Percentiles rank a stretch among this genome's conserved stretches.
These are phyloP conservation scores for Pythium dissotocum DNA, from an alignment of 352 stramenopile species.

Conservation along the genomic window DNA sequence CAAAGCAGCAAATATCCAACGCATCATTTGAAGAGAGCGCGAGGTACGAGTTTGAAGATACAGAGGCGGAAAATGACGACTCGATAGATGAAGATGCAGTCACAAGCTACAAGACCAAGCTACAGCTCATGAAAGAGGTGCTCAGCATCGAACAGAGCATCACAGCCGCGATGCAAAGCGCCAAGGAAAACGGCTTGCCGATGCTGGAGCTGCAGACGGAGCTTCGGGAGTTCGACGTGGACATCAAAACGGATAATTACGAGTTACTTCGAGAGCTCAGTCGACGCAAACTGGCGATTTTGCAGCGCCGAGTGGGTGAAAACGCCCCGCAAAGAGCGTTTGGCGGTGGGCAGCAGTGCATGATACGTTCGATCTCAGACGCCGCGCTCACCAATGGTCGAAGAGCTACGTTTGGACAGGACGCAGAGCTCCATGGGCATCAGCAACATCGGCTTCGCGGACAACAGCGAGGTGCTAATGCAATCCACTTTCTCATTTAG, in stretches of 20 bases:
- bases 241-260: constrained; percentile 7
- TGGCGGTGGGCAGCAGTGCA: neutral
- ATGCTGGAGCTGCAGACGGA: neutral
- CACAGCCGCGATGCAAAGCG: neutral
- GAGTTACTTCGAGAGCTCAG: constrained; percentile 9
- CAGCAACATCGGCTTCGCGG: neutral
- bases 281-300: constrained; percentile 7
- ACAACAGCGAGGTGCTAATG: neutral
- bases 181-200: neutral
- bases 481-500: neutral
- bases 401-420: neutral
- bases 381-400: neutral
- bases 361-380: constrained; percentile 12
- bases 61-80: neutral
- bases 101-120: neutral
- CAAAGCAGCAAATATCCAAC: constrained; percentile 11
- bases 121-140: neutral
- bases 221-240: neutral
- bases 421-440: neutral
- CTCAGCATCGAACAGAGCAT: constrained; percentile 3
- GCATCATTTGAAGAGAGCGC: neutral
- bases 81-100: neutral
- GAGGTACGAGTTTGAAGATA: neutral
- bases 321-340: neutral
- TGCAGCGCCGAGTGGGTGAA: neutral